Conservation (phyloP, 768 basidiomycete species). For the Suillus alpinus region DNA sequence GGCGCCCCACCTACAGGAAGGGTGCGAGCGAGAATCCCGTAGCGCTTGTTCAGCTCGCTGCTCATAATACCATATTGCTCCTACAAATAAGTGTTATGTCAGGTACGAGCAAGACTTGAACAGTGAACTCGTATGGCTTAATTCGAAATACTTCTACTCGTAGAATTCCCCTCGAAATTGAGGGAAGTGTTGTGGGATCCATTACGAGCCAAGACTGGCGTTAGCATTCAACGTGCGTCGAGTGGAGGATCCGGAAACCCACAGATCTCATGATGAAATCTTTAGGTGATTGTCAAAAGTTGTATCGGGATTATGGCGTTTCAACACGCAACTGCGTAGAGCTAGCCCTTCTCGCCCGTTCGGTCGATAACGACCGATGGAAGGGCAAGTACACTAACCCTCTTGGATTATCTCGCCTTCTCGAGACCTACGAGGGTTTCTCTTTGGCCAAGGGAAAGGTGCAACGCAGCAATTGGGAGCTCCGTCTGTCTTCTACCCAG, state of each 20-base stretch:
- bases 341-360: slow-evolving; percentile 64
- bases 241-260: neutral
- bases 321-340: slow-evolving; percentile 58
- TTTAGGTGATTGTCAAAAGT: slow-evolving; percentile 66
- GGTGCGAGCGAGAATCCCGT: slow-evolving; percentile 61
- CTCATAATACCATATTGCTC: slow-evolving; percentile 50
- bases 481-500: slow-evolving; percentile 40
- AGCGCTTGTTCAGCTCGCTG: slow-evolving; percentile 73
- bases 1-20: slow-evolving; percentile 62
- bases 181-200: slow-evolving; percentile 50
- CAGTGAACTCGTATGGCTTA: neutral
- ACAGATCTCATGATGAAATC: slow-evolving; percentile 5
- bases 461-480: slow-evolving; percentile 74
- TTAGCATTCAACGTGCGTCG: slow-evolving; percentile 64
- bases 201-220: slow-evolving; percentile 63
- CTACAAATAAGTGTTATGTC: slow-evolving; percentile 65
- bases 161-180: slow-evolving; percentile 56
- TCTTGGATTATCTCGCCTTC: slow-evolving; percentile 63
- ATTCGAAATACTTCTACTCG: slow-evolving; percentile 11
- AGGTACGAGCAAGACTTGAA: slow-evolving; percentile 24
- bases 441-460: slow-evolving; percentile 56
- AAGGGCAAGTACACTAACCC: slow-evolving; percentile 61
- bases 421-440: slow-evolving; percentile 57
- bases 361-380: slow-evolving; percentile 70
- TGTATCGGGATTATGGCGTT: slow-evolving; percentile 46